Evolutionary conservation across 2,329 filamentous ascomycete genomes (phyloP).

Genomic region (Diaporthe ilicicola): DNA sequence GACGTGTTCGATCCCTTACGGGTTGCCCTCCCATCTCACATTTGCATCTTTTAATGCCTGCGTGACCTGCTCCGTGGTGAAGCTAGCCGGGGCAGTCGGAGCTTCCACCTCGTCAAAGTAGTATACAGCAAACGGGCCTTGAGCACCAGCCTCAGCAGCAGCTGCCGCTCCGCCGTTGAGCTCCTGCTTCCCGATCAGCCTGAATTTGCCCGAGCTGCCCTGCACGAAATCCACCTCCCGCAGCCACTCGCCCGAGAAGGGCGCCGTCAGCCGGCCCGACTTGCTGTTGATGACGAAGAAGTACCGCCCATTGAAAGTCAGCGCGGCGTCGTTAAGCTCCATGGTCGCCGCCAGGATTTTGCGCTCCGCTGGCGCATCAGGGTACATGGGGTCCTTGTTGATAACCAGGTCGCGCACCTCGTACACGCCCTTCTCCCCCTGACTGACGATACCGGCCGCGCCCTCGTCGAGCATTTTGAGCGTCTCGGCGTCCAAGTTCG

Average conservation of each 20-base stretch:
- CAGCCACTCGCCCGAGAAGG: neutral
- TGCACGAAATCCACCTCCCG: neutral
- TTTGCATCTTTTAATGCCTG: neutral
- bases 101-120: neutral
- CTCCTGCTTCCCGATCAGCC: neutral
- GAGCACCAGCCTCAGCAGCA: neutral
- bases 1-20: neutral
- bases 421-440: neutral
- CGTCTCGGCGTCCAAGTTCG: neutral
- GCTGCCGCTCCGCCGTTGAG: neutral
- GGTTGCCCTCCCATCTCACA: neutral
- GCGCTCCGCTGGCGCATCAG: neutral
- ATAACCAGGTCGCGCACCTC: neutral
- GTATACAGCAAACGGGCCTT: neutral
- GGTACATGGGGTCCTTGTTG: neutral
- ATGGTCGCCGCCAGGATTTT: neutral
- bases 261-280: neutral
- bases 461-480: constrained; percentile 3
- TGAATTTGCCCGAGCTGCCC: neutral
- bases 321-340: neutral
- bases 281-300: neutral
- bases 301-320: neutral
- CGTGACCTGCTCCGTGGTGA: neutral
- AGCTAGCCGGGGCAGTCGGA: neutral
- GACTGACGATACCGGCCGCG: neutral